Evolutionary conservation across 345 rosid genomes (phyloP).

Genomic region (Aquilaria malaccensis): DNA sequence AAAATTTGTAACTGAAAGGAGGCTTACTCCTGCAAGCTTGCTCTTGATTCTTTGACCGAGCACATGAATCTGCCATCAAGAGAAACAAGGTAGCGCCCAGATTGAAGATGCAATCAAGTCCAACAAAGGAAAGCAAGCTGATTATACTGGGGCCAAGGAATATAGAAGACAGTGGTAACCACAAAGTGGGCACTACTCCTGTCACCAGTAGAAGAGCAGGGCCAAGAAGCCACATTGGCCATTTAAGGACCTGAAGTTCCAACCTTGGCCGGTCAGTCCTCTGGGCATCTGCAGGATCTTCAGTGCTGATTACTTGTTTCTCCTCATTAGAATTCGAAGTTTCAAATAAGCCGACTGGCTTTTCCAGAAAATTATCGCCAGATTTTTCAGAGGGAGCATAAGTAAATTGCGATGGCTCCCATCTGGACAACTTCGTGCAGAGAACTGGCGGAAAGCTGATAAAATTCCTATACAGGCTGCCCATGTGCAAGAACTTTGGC

Average conservation of each 20-base stretch:
- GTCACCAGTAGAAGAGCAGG: slow-evolving; percentile 76
- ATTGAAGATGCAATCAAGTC: slow-evolving; percentile 87
- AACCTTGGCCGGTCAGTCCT: slow-evolving; percentile 11
- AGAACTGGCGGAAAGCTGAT: slow-evolving; percentile 23
- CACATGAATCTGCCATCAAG: slow-evolving; percentile 84
- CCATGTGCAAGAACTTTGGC: slow-evolving; percentile 7
- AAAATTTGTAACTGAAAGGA: slow-evolving; percentile 73
- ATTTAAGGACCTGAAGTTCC: slow-evolving; percentile 54
- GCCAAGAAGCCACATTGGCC: slow-evolving; percentile 91
- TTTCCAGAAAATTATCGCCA: slow-evolving; percentile 32
- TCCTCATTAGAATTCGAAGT: slow-evolving; percentile 32
- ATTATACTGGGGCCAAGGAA: slow-evolving; percentile 83
- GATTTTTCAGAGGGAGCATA: slow-evolving; percentile 41
- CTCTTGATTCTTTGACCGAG: slow-evolving; percentile 36
- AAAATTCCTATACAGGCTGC: slow-evolving; percentile 10
- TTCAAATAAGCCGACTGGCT: slow-evolving; percentile 47
- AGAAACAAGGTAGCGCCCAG: slow-evolving; percentile 78
- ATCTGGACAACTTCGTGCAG: slow-evolving; percentile 48
- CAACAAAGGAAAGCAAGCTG: slow-evolving; percentile 79
- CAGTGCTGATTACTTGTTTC: slow-evolving; percentile 17
- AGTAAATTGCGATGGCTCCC: slow-evolving; percentile 55
- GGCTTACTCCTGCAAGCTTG: slow-evolving; percentile 46
- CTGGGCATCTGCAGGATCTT: slow-evolving; percentile 18
- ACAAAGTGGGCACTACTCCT: slow-evolving; percentile 84
- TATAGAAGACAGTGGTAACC: slow-evolving; percentile 84